Evolutionary conservation across 2,329 filamentous ascomycete genomes (phyloP).

Genomic region (Arthrobotrys iridis): DNA sequence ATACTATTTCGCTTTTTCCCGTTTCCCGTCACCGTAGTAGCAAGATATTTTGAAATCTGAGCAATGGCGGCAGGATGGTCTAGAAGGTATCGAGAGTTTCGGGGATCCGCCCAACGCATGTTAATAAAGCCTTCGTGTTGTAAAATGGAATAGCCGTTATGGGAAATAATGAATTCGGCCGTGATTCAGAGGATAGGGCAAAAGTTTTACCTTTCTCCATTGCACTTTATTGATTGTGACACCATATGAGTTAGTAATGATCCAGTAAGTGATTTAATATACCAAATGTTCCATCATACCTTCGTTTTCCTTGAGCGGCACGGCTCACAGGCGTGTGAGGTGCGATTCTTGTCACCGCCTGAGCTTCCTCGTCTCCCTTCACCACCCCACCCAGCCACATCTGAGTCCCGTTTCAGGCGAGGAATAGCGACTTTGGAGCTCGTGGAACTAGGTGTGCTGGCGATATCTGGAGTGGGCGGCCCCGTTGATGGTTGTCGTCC

Average conservation of each 20-base stretch:
- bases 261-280: conserved; percentile 36
- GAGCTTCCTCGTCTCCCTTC: conserved; percentile 43
- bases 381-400: conserved; percentile 54
- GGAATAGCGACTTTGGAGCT: conserved; percentile 56
- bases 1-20: conserved; percentile 56
- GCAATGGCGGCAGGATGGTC: conserved; percentile 58
- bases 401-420: conserved; percentile 55
- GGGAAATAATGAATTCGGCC: conserved; percentile 21
- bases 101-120: conserved; percentile 15
- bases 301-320: conserved; percentile 55
- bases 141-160: conserved; percentile 27
- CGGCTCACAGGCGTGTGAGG: conserved; percentile 56
- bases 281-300: conserved; percentile 22
- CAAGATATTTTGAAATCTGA: conserved; percentile 57
- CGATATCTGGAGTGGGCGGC: conserved; percentile 43
- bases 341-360: conserved; percentile 57
- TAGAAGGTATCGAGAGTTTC: conserved; percentile 32
- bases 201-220: conserved; percentile 55
- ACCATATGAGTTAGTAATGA: conserved; percentile 42
- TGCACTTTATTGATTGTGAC: conserved; percentile 54
- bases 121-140: conserved; percentile 34
- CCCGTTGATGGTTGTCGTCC: conserved; percentile 51
- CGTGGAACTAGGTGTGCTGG: conserved; percentile 36
- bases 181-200: not conserved
- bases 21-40: conserved; percentile 57